Evolutionary conservation across 1,284 basidiomycete genomes (phyloP).

Genomic region (Ustilago curta): DNA sequence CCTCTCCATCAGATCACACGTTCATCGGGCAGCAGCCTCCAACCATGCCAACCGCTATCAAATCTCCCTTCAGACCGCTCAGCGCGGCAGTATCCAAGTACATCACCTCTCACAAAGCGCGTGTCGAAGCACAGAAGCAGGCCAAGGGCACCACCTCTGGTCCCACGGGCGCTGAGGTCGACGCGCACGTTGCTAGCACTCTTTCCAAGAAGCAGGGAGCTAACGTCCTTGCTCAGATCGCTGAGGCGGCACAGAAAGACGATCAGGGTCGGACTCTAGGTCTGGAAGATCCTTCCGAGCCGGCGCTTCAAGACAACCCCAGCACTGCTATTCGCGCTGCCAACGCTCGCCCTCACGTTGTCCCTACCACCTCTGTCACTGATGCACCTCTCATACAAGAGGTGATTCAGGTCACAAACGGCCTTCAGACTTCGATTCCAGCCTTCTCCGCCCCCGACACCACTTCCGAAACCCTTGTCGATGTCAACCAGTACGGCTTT

Average conservation of each 20-base stretch:
- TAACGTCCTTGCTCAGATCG: not conserved
- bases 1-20: not conserved
- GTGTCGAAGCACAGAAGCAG: conserved; percentile 26
- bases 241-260: conserved; percentile 17
- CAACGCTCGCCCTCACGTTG: conserved; percentile 9
- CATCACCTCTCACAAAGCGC: conserved; percentile 22
- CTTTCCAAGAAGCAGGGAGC: conserved; percentile 20
- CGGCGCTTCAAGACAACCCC: conserved; percentile 39
- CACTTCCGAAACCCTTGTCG: not conserved
- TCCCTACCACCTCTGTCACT: conserved; percentile 16
- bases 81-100: conserved; percentile 26
- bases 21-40: not conserved
- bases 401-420: conserved; percentile 23
- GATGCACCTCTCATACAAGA: conserved; percentile 17
- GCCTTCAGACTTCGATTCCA: conserved; percentile 27
- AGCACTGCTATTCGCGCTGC: conserved; percentile 7
- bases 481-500: conserved; percentile 47
- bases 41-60: conserved; percentile 27
- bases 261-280: conserved; percentile 38
- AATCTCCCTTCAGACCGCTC: conserved; percentile 17
- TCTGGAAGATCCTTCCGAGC: conserved; percentile 49
- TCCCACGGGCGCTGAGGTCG: conserved; percentile 40
- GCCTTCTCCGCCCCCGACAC: conserved; percentile 13
- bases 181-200: conserved; percentile 42
- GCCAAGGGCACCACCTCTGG: conserved; percentile 32